Base-by-base conservation (phyloP, 2,329 filamentous ascomycete genomes). In the Xylaria sp. region DNA sequence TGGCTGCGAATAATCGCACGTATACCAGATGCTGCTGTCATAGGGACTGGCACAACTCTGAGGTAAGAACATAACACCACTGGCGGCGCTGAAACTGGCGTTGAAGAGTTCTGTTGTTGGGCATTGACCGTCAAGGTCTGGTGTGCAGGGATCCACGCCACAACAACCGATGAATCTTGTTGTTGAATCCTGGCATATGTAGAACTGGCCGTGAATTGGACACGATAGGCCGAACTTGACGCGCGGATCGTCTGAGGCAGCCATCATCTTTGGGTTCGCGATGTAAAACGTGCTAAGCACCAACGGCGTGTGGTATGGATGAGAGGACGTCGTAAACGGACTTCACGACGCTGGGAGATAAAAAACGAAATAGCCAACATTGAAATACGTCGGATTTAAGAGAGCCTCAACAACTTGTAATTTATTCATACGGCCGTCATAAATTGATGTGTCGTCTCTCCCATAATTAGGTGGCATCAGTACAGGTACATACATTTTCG, bases 101-200 rank as follows among this genome's bases (percentile, higher is more conserved):
- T 75, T 58, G 34, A 73, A 76, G 18, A 84, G 73, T 52, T 78
- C 74, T 9, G 74, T 78, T 41, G 66, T 70, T 0, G 76, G 70
- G 64, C 82, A 83, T 1, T 52, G 51, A 13, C 71, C 73, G 13
- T 69, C 48, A 32, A 76, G 77, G n/a, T 69, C 76, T 10, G n/a
- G 15, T 3, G 74, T 63, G 70, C 82, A 83, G 6, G 81, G 79
- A 46, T 82, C 76, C 5, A 69, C 64, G 10, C 69, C 71, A 71
- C 82, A 83, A 72, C 82, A 83, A 6, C 82, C 82, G 25, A 83
- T 76, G 55, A 83, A 84, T 4, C 74, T 74, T 6, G 77, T 72
- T 9, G 71, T 66, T 6, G 72, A 72, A 12, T 73, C 41, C 55
- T 68, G 69, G 63, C 80, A 82, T 18, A 80, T 76, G 65, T 80